A percentile compares a stretch with the other conserved stretches of the same genome.
These are phyloP conservation scores for Tetraselmis striata DNA, from an alignment of 139 green algal genomes.

Conservation along the genomic window DNA sequence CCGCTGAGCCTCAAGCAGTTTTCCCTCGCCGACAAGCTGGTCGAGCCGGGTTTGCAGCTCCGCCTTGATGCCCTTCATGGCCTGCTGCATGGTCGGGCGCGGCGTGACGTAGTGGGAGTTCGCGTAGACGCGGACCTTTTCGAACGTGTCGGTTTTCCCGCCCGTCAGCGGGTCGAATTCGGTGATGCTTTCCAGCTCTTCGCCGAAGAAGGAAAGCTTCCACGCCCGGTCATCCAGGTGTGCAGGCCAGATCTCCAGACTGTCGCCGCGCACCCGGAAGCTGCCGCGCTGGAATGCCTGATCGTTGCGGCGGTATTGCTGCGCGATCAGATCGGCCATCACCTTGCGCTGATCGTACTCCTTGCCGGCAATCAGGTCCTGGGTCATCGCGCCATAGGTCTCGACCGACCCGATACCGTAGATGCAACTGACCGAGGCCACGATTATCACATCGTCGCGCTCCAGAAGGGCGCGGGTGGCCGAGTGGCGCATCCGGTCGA, in stretches of 20 bases:
- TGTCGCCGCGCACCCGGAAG: conserved; percentile 5
- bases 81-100: not conserved
- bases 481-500: conserved; percentile 19
- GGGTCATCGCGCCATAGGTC: too few species aligned
- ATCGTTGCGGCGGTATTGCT: conserved; percentile 2
- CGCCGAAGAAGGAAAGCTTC: not conserved
- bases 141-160: not conserved
- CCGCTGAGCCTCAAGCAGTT: conserved; percentile 10
- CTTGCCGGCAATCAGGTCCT: not conserved
- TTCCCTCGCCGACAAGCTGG: not conserved
- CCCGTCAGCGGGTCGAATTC: too few species aligned
- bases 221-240: not conserved
- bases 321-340: not conserved
- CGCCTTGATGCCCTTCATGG: conserved; percentile 5
- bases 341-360: not conserved
- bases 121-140: conserved; percentile 10
- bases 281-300: not conserved
- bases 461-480: conserved; percentile 22
- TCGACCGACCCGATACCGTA: too few species aligned
- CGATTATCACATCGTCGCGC: conserved; percentile 13
- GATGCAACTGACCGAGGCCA: conserved; percentile 20
- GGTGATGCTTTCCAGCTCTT: conserved; percentile 1
- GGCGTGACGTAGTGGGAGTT: conserved; percentile 15
- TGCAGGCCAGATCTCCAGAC: not conserved
- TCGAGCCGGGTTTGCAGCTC: conserved; percentile 7